Evolutionary conservation across 2,329 filamentous ascomycete species (phyloP), one percentile per base, ranked within the genome.

Genomic region (Pseudogymnoascus sp.): DNA sequence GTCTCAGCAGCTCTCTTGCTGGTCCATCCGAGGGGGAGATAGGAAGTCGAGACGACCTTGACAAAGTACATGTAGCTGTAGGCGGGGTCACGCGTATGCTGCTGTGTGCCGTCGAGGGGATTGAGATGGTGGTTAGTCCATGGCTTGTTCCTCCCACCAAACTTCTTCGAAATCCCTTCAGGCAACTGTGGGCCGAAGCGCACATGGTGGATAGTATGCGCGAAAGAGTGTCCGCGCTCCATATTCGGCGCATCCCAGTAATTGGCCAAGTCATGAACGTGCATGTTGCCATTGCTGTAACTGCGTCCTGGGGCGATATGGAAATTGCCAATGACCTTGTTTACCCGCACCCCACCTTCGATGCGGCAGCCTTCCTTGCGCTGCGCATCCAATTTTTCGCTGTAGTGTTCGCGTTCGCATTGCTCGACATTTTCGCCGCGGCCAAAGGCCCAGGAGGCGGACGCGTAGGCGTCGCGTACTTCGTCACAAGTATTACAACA

Each of bases 31-130:
- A 99, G 82, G 2, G 94, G 92, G 27, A 97, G 82, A 74, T 97
- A 99, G 0, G 92, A 93, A 1, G 94, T 99, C 2, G 90, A 91
- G 33, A 99, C 94, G 62, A 99, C 94, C 81, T 99, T 99, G 76
- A 99, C 82, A 76, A 99, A 99, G 80, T 99, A 99, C 91, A 97
- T 96, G 76, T 87, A 99, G 79, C 97, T 99, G 81, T 83, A 97
- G 66, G 89, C 89, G 68, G 90, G 84, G 71, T 97, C 92, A 36
- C 83, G 79, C 1, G 91, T 95, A 60, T 81, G 77, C 79, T 97
- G 92, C 66, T 82, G 78, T 3, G 88, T 89, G 60, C 83, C 81
- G 71, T 99, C 95, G 4, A 99, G 84, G 4, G 94, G 94, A 75
- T 97, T 97, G 68, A 90, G 76, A 75, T 97, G 92, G 76, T 96